Evolutionary conservation across 345 rosid species (phyloP).

Genomic region (Citropsis articulata): DNA sequence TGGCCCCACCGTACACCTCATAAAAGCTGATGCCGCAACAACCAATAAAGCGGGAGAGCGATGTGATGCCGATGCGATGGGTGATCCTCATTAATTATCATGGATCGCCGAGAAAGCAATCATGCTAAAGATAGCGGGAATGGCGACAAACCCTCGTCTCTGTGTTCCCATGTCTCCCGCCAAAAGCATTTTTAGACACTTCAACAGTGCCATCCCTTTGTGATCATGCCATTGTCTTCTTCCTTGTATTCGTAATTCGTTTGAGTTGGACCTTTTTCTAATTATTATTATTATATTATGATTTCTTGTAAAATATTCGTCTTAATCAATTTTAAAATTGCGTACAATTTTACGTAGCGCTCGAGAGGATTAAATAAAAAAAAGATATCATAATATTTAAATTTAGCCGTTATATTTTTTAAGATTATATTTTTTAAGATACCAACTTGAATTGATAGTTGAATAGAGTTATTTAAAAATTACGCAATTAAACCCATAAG

Average conservation of each 20-base stretch:
- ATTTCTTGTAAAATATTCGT: no score
- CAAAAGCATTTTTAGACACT: slow-evolving; percentile 7
- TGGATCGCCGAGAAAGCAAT: slow-evolving; percentile 2
- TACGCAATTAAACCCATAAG: rapidly evolving
- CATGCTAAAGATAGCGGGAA: background rate
- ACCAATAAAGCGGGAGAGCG: background rate
- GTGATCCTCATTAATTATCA: background rate
- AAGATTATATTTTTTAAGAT: no score
- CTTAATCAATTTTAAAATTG: background rate
- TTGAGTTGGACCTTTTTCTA: background rate
- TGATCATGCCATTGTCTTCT: background rate
- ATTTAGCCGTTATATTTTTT: no score
- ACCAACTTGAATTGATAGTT: no score
- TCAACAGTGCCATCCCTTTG: background rate
- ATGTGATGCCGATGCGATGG: background rate
- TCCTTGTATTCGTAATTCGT: background rate
- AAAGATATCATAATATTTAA: no score
- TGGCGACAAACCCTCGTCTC: slow-evolving; percentile 7
- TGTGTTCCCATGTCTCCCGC: slow-evolving; percentile 13
- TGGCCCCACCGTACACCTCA: background rate
- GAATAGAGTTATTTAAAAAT: no score
- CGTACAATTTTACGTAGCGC: background rate
- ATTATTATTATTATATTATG: no score
- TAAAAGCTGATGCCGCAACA: background rate
- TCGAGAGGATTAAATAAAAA: background rate